Percentiles rank a stretch among this genome's conserved stretches.
These are phyloP conservation scores for Amyloporia xantha DNA, from an alignment of 768 basidiomycete genomes.

Conservation along the genomic window DNA sequence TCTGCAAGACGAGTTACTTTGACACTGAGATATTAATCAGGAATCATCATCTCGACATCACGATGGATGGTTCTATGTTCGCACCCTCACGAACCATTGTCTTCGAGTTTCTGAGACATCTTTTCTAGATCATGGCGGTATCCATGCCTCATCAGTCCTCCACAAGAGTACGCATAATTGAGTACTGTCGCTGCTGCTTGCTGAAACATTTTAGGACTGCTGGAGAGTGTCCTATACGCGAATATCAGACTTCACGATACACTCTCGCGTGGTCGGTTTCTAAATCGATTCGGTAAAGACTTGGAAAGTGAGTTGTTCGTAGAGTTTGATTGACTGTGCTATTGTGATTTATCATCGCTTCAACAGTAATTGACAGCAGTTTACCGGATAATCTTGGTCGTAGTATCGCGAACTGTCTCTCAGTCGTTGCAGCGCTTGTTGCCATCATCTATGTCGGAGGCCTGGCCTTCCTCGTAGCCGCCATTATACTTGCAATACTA, in stretches of 20 bases:
- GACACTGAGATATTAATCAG: no score
- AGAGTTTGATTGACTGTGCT: no score
- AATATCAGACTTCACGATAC: slow-evolving; percentile 93
- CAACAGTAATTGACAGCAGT: slow-evolving; percentile 69
- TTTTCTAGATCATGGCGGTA: slow-evolving; percentile 58
- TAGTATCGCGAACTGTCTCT: slow-evolving; percentile 65
- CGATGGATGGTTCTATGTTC: slow-evolving; percentile 70
- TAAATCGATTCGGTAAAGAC: slow-evolving; percentile 87
- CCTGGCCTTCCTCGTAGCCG: slow-evolving; percentile 59
- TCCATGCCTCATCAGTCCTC: slow-evolving; percentile 72
- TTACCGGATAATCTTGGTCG: slow-evolving; percentile 83
- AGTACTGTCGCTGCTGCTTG: background rate
- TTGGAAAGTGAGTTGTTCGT: slow-evolving; percentile 52
- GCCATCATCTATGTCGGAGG: slow-evolving; percentile 80
- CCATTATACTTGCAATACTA: slow-evolving; percentile 45
- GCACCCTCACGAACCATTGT: no score
- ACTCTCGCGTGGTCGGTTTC: slow-evolving; percentile 71
- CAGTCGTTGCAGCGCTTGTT: slow-evolving; percentile 60
- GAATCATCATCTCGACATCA: slow-evolving; percentile 48
- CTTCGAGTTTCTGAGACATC: no score
- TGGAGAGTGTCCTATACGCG: slow-evolving; percentile 81
- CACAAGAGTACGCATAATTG: slow-evolving; percentile 51
- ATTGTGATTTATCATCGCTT: background rate
- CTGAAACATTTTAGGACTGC: slow-evolving; percentile 36
- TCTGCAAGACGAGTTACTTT: background rate